Percentiles rank a stretch among this genome's conserved stretches.
These are phyloP conservation scores for Colletotrichum tamarilloi DNA, from an alignment of 2,329 filamentous ascomycete genomes.

Conservation along the genomic window DNA sequence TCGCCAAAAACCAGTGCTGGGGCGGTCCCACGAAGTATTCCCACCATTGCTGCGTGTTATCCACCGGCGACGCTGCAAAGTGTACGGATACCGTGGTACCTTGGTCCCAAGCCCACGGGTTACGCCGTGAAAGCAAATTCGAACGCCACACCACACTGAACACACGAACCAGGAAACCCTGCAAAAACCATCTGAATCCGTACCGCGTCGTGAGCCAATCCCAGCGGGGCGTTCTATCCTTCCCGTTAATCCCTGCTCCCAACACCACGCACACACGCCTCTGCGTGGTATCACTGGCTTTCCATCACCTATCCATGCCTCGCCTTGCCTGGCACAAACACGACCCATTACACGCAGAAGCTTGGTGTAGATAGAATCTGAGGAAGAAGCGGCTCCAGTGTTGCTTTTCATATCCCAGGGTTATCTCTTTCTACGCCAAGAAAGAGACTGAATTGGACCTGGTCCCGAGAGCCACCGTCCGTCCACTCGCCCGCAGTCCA, in stretches of 20 bases:
- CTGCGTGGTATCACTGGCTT: slow-evolving; percentile 4
- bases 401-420: neutral
- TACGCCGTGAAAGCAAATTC: slow-evolving; percentile 1
- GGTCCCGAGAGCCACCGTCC: neutral
- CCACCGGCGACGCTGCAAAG: neutral
- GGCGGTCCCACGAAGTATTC: neutral
- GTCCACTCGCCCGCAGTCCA: neutral
- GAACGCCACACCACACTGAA: neutral
- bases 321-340: slow-evolving; percentile 8
- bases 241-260: slow-evolving; percentile 29
- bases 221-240: neutral
- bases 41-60: neutral
- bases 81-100: too few relatives aligned
- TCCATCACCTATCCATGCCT: too few relatives aligned
- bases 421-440: neutral
- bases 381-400: neutral
- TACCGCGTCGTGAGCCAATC: slow-evolving; percentile 32
- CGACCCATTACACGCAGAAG: slow-evolving; percentile 18
- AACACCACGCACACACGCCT: slow-evolving; percentile 6
- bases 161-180: neutral
- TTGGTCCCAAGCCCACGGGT: slow-evolving; percentile 5
- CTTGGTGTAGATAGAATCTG: neutral
- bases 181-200: neutral
- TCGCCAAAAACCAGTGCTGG: neutral
- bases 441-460: slow-evolving; percentile 1